Evolutionary conservation across 116 monocot genomes (phyloP), one percentile per base, ranked within the genome.

Genomic region (Posidonia oceanica): DNA sequence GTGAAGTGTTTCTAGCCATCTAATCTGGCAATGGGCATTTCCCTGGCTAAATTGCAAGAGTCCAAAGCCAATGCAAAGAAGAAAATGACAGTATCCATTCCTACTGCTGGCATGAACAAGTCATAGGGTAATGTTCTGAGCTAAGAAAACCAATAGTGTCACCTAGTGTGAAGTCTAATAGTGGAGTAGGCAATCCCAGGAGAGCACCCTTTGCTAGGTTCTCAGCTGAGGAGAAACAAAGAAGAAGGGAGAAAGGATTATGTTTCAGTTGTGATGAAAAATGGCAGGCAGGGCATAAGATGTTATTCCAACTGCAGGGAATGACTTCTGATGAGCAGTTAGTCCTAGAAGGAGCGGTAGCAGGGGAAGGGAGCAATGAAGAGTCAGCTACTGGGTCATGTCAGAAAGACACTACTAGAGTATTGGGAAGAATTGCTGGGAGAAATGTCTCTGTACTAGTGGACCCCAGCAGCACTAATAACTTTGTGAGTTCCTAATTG

Each of bases 371-470:
- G 29, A 29, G 29, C 29, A 29, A 29, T 56, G 56, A 56, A 56
- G 0, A 0, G 0, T 0, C 56, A n/a, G 0, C 17, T 17, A 17
- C 56, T 4, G 15, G 56, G 1, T 56, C 56, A 16, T 18, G 18
- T 16, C 56, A 15, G 0, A 15, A 15, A 0, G 17, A 56, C 15
- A 56, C 14, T 0, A 16, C 14, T 4, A 56, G n/a, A 3, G 56
- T 56, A 1, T 18, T 16, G 18, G 15, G 17, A 1, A 15, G 5
- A 18, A 56, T 56, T n/a, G 5, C 56, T 16, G 56, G 56, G 2
- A 15, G 18, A 0, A 15, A 4, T 0, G 56, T 56, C 0, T 4
- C 18, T 15, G 56, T 56, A 18, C 56, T 56, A 2, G 3, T 56
- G 15, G 56, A 56, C 15, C 56, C 15, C 5, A 14, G 15, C 0